Evolutionary conservation across 2,329 filamentous ascomycete genomes (phyloP).

Genomic region (Apiospora saccharicola): DNA sequence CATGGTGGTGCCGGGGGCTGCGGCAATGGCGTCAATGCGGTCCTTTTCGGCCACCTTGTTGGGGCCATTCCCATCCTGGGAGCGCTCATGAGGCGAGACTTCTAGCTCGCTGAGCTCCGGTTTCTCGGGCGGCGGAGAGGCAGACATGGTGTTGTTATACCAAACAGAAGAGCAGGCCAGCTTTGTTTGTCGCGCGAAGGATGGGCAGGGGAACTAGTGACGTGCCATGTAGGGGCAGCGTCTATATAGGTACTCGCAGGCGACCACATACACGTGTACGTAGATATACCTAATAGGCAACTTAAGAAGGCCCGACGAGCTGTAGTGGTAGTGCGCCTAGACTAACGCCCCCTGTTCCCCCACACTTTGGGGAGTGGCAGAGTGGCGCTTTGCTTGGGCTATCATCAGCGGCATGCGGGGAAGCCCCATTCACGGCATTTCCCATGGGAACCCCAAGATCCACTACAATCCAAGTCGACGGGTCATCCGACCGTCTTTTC

Average conservation of each 20-base stretch:
- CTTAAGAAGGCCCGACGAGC: background rate
- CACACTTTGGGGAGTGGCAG: background rate
- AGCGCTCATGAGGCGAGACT: slow-evolving; percentile 29
- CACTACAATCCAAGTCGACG: background rate
- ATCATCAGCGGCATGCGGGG: slow-evolving; percentile 2
- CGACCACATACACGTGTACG: background rate
- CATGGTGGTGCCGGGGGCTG: slow-evolving; percentile 34
- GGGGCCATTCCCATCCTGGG: slow-evolving; percentile 26
- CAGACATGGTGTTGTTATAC: background rate
- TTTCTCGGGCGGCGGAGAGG: slow-evolving; percentile 29
- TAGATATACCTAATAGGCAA: background rate
- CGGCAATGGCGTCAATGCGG: slow-evolving; percentile 34
- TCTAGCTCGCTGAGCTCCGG: slow-evolving; percentile 31
- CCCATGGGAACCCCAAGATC: background rate
- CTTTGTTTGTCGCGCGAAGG: background rate
- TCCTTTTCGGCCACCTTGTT: slow-evolving; percentile 28
- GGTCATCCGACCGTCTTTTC: background rate
- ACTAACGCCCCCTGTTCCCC: slow-evolving; percentile 1
- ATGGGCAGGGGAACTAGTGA: background rate
- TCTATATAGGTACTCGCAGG: background rate
- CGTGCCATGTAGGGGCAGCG: background rate
- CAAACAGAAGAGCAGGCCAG: background rate
- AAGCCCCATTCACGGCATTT: background rate
- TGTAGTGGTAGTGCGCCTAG: background rate
- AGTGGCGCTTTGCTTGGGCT: background rate